Evolutionary conservation across 345 rosid genomes (phyloP).

Genomic region (Brassica nigra): DNA sequence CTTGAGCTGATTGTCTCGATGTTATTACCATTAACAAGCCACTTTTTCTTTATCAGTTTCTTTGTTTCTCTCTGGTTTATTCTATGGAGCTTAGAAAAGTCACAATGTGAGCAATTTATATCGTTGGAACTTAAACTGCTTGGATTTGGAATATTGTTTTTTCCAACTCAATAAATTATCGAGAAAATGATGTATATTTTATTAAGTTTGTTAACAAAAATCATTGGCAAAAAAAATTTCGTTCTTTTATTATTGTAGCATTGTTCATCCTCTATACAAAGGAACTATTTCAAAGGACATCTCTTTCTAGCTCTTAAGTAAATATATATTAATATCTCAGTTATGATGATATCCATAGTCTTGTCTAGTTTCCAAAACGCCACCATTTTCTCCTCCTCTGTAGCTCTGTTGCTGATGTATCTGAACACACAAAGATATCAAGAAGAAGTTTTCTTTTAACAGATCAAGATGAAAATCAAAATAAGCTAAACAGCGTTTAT

Average conservation of each 20-base stretch:
- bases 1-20: not conserved
- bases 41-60: not conserved
- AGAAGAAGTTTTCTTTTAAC: not conserved
- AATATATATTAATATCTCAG: conserved; percentile 31
- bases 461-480: not conserved
- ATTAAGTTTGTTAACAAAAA: not conserved
- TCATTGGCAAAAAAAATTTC: no score
- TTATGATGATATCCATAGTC: conserved; percentile 17
- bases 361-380: conserved; percentile 59
- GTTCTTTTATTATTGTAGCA: not conserved
- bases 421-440: conserved; percentile 3
- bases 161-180: not conserved
- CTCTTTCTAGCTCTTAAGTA: conserved; percentile 27
- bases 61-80: not conserved
- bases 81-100: not conserved
- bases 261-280: conserved; percentile 31
- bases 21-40: no score
- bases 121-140: not conserved
- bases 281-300: conserved; percentile 18
- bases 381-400: conserved; percentile 79
- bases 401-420: conserved; percentile 45
- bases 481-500: not conserved
- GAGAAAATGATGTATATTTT: not conserved
- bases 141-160: not conserved
- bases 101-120: not conserved